Percentiles rank a stretch among this genome's conserved stretches.
These are phyloP conservation scores for Cyclotella choctawhatcheeana DNA, from an alignment of 108 stramenopile genomes.

Conservation along the genomic window DNA sequence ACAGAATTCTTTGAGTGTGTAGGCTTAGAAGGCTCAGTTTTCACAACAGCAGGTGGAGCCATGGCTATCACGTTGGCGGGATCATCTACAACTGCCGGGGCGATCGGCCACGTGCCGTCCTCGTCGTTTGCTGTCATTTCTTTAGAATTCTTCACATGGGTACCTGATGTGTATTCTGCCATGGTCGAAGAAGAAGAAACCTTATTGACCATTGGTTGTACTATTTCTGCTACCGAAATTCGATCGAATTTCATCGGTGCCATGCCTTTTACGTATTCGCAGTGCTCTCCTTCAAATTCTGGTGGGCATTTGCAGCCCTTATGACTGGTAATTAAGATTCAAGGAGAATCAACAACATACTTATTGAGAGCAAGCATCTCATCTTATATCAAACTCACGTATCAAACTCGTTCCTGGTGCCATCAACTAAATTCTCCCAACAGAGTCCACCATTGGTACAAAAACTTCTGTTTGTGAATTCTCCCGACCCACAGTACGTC, in stretches of 20 bases:
- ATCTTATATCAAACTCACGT: slow-evolving; percentile 1
- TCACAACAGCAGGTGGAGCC: no score
- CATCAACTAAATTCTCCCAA: slow-evolving; percentile 7
- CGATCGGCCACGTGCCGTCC: background rate
- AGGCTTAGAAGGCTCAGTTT: no score
- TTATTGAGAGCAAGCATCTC: background rate
- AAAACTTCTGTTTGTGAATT: slow-evolving; percentile 32
- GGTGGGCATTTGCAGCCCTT: slow-evolving; percentile 63
- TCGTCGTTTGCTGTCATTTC: slow-evolving; percentile 2
- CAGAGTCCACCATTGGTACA: slow-evolving; percentile 53
- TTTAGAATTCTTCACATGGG: slow-evolving; percentile 27
- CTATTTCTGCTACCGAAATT: no score
- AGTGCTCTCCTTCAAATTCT: slow-evolving; percentile 68
- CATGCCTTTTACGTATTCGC: slow-evolving; percentile 52
- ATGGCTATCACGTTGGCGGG: no score
- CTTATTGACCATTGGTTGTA: no score
- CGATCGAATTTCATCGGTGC: slow-evolving; percentile 6
- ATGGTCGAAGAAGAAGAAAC: no score
- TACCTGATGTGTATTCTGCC: background rate
- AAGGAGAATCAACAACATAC: background rate
- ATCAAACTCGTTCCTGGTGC: background rate
- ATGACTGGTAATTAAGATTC: slow-evolving; percentile 18
- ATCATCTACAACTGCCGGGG: background rate
- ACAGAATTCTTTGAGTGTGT: no score
- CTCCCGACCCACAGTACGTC: slow-evolving; percentile 39